phyloP scores from a whole-genome alignment of 768 basidiomycete genomes.

The Kwoniella bestiolae region DNA sequence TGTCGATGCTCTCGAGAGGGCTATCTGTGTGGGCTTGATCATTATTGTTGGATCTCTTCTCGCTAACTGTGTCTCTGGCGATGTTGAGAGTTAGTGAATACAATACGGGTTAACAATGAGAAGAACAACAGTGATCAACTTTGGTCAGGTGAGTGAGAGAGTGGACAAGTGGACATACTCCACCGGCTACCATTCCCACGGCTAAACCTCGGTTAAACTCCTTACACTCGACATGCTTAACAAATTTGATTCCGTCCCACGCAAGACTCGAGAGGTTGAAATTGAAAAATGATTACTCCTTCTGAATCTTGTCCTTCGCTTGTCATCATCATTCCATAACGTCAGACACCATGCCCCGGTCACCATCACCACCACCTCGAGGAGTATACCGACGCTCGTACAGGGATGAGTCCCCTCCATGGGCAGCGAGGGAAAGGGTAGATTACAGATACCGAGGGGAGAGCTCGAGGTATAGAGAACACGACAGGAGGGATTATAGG shows the following conservation, averaged over 20 bases:
- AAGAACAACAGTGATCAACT: background rate
- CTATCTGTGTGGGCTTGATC: conserved; percentile 20
- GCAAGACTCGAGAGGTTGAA: background rate
- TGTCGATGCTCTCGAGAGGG: conserved; percentile 31
- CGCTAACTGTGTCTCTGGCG: conserved; percentile 17
- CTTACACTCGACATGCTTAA: background rate
- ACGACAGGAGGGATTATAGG: conserved; percentile 11
- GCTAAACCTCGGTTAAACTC: conserved; percentile 27
- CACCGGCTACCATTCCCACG: conserved; percentile 9
- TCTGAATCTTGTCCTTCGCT: background rate
- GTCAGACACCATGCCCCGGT: conserved; percentile 38
- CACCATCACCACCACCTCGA: conserved; percentile 30
- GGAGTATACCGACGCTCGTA: conserved; percentile 11
- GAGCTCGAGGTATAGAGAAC: conserved; percentile 11
- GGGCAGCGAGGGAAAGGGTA: conserved; percentile 12
- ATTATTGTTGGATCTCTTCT: conserved; percentile 17
- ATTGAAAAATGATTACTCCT: background rate
- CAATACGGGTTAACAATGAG: background rate
- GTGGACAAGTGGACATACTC: conserved; percentile 36
- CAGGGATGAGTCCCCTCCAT: conserved; percentile 20
- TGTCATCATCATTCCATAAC: too few relatives aligned
- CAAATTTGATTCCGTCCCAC: conserved; percentile 2
- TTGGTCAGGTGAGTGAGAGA: too few relatives aligned
- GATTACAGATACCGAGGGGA: conserved; percentile 25
- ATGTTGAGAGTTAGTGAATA: background rate